Evolutionary conservation across 331 rosid species (phyloP).

Genomic region (Quercus tomentella): DNA sequence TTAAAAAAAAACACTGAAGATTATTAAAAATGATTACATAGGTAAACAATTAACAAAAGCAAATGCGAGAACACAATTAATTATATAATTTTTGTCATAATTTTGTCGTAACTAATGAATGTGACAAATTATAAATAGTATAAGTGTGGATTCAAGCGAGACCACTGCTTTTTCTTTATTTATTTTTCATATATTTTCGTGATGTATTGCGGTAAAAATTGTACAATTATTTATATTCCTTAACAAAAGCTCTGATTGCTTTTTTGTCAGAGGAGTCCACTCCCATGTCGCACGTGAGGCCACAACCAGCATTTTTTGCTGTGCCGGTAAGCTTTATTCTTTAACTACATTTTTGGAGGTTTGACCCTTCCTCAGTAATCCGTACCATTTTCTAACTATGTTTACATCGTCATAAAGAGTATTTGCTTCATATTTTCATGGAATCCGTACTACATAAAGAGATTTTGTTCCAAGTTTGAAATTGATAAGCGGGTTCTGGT

Average conservation of each 20-base stretch:
- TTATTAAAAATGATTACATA: too few relatives aligned
- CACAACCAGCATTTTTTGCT: slow-evolving; percentile 11
- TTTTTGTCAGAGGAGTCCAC: slow-evolving; percentile 5
- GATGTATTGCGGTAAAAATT: accelerated
- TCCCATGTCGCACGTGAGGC: slow-evolving; percentile 35
- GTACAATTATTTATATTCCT: accelerated
- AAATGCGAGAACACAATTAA: too few relatives aligned
- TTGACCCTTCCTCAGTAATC: background rate
- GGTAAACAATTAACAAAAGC: too few relatives aligned
- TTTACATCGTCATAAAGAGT: background rate
- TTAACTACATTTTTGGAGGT: background rate
- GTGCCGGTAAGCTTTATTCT: background rate
- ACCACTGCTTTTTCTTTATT: background rate
- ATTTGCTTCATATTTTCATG: background rate
- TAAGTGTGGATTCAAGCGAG: too few relatives aligned
- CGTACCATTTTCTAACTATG: background rate
- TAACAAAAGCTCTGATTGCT: too few relatives aligned
- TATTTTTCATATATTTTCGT: too few relatives aligned
- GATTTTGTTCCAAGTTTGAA: background rate
- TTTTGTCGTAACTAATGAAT: too few relatives aligned
- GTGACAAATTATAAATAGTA: too few relatives aligned
- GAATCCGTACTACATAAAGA: background rate
- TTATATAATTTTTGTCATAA: too few relatives aligned
- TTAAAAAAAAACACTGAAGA: background rate
- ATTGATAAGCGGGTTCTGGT: too few relatives aligned